Conservation (phyloP, 352 stramenopile species). For the Phytopythium helicoides region DNA sequence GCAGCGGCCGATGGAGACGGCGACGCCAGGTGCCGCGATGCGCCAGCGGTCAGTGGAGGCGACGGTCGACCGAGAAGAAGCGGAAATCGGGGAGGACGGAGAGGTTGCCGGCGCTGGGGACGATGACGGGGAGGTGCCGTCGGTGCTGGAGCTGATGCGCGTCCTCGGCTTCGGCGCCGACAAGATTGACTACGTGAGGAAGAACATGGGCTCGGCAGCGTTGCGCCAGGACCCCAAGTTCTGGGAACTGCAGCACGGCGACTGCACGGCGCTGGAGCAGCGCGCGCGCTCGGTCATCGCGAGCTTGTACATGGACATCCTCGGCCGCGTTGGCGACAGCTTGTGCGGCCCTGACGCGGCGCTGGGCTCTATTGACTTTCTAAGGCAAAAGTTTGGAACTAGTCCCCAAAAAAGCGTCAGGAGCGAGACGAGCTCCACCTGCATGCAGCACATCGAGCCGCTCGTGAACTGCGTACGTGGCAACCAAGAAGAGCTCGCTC, state of each 20-base stretch:
- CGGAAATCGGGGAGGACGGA: background rate
- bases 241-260: slow-evolving; percentile 12
- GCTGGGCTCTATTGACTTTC: background rate
- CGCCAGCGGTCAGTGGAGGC: too few species aligned
- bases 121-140: too few species aligned
- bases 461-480: background rate
- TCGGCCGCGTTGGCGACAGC: background rate
- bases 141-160: background rate
- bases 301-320: slow-evolving; percentile 1
- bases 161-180: background rate
- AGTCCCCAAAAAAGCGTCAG: background rate
- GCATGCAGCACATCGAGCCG: background rate
- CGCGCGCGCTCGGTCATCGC: background rate
- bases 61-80: too few species aligned
- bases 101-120: too few species aligned
- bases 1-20: too few species aligned
- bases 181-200: background rate
- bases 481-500: slow-evolving; percentile 3
- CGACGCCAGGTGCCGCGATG: too few species aligned
- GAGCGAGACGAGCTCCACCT: background rate
- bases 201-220: slow-evolving; percentile 4
- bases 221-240: slow-evolving; percentile 13
- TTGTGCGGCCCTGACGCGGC: background rate
- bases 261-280: slow-evolving; percentile 1
- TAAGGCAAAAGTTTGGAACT: background rate